Conservation (phyloP, 805 yeast genomes). For the Candida silvicultrix region DNA sequence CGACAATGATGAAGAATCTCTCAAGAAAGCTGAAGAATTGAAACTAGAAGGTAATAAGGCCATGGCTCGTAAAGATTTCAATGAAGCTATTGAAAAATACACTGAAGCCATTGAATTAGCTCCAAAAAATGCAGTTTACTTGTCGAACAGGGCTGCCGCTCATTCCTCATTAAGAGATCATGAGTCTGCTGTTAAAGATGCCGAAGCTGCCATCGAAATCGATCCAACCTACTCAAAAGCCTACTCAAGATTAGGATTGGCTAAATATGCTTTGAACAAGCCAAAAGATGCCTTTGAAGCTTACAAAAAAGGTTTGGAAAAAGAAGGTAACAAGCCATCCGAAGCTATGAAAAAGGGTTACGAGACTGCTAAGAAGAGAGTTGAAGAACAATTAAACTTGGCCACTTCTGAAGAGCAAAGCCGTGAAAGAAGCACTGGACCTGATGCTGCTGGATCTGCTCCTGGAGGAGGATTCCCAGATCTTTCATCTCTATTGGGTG, state of each 20-base stretch:
- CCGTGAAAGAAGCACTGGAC: constrained; percentile 17
- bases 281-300: constrained; percentile 87
- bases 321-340: constrained; percentile 78
- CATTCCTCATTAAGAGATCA: constrained; percentile 73
- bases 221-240: constrained; percentile 87
- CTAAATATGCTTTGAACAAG: constrained; percentile 91
- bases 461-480: constrained; percentile 63
- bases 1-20: constrained; percentile 44
- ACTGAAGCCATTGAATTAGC: constrained; percentile 70
- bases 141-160: constrained; percentile 96
- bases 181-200: constrained; percentile 75
- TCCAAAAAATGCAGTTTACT: constrained; percentile 74
- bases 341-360: constrained; percentile 91
- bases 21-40: constrained; percentile 73
- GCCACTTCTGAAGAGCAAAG: constrained; percentile 22
- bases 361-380: constrained; percentile 87
- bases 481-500: constrained; percentile 59
- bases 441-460: constrained; percentile 20
- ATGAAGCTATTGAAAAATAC: constrained; percentile 68
- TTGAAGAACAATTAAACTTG: constrained; percentile 62
- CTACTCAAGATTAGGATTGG: constrained; percentile 91
- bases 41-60: constrained; percentile 87
- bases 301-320: constrained; percentile 78
- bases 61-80: constrained; percentile 72
- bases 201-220: constrained; percentile 69